Percentiles rank a stretch among this genome's conserved stretches.
Evolutionary conservation across 306 rosid genomes (phyloP).

Genomic region (Cajanus cajan): DNA sequence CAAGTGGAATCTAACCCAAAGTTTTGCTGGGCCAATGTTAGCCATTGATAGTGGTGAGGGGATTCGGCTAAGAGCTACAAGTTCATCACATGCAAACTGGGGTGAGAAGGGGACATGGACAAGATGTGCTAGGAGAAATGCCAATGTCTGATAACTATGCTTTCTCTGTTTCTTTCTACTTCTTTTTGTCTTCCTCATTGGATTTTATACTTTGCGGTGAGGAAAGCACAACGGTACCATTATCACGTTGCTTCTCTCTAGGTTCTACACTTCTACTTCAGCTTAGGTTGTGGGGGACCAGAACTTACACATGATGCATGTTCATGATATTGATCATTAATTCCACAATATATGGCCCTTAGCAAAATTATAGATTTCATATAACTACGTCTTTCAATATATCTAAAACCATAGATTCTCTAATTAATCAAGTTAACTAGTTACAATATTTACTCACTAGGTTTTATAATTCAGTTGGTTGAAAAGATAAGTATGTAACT

Average conservation of each 20-base stretch:
- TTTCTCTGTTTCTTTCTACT: conserved; percentile 41
- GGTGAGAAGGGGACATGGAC: conserved; percentile 62
- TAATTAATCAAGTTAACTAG: conserved; percentile 8
- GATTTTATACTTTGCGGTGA: conserved; percentile 43
- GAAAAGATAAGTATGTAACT: no score
- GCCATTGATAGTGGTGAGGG: conserved; percentile 33
- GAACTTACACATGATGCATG: conserved; percentile 37
- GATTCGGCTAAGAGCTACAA: conserved; percentile 33
- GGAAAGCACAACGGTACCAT: conserved; percentile 35
- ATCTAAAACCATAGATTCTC: not conserved
- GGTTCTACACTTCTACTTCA: conserved; percentile 22
- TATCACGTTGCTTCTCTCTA: conserved; percentile 25
- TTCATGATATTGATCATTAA: conserved; percentile 39
- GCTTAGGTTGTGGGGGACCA: conserved; percentile 36
- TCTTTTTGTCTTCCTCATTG: conserved; percentile 45
- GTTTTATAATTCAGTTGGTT: no score
- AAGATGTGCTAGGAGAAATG: conserved; percentile 51
- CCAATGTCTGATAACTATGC: conserved; percentile 43
- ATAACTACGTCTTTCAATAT: conserved; percentile 9
- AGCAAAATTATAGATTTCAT: conserved; percentile 23
- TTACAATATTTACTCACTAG: not conserved
- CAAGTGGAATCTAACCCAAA: conserved; percentile 30
- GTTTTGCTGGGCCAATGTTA: conserved; percentile 39
- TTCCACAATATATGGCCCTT: conserved; percentile 37
- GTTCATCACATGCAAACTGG: conserved; percentile 49